Base-by-base conservation (phyloP, 148 eudicot genomes). In the Camellia lanceoleosa region DNA sequence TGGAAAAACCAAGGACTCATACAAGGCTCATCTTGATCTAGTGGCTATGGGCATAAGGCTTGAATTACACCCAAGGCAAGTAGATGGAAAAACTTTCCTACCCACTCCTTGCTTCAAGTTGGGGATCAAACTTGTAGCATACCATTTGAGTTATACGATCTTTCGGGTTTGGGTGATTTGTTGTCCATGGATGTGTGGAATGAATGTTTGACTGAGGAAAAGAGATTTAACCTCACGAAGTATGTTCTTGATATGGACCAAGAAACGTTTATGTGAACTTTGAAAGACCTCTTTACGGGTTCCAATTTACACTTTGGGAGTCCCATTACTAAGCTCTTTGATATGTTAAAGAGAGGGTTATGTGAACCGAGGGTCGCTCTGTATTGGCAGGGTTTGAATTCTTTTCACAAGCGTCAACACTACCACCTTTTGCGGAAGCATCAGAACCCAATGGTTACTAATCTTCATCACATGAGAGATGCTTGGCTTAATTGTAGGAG, bases 181-280 rank as follows among this genome's bases (percentile, higher is more conserved):
- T 80, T 96, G 74, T 92, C 97, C 0, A 87, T 96, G 91, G 97
- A 96, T 77, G 98, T 87, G 46, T 96, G 99, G 99, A 96, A 96
- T 75, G 95, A 96, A 46, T 85, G 91, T 77, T 84, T 96, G 81
- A 91, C 90, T 1, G 98, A 96, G 82, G 99, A 94, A 52, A 97
- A 94, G 69, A 89, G 95, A 78, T 91, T 94, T 66, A 41, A 65
- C 66, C 95, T 96, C 52, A 80, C 95, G 0, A 87, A 90, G 82
- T 94, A 94, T 82, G 79, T 96, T 44, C 99, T 98, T 18, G 99
- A 96, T 84, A 89, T 96, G 95, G 99, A 96, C 83, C 95, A 92
- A 77, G 95, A 90, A 49, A 85, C 76, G 58, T 96, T 88, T 85
- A 85, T 94, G 94, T 68, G 88, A 18, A 90, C 97, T 19, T 75